These are phyloP conservation scores for Didymella segeticola DNA, from an alignment of 2,329 filamentous ascomycete genomes.

Conservation along the genomic window DNA sequence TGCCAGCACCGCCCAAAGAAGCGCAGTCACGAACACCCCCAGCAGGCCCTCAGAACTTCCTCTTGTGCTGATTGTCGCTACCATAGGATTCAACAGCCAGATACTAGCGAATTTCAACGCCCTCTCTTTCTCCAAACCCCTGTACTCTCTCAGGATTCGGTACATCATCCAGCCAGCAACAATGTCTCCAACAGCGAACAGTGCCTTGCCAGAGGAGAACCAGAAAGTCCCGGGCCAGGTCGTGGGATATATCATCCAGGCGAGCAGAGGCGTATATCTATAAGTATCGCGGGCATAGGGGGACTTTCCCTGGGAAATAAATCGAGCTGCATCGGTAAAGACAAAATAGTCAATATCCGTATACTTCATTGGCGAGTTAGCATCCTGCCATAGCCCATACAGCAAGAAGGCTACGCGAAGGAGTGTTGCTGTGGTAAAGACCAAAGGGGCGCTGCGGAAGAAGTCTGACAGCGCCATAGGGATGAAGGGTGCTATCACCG, in stretches of 20 bases:
- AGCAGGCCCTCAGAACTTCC: conserved; percentile 93
- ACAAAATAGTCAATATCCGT: conserved; percentile 99
- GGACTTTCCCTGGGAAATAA: conserved; percentile 69
- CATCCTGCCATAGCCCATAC: conserved; percentile 93
- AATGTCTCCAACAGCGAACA: conserved; percentile 86
- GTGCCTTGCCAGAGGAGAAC: conserved; percentile 85
- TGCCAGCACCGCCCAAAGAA: conserved; percentile 81
- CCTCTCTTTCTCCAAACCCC: conserved; percentile 43
- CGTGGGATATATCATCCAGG: conserved; percentile 88
- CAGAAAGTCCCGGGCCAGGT: conserved; percentile 64
- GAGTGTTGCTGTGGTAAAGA: conserved; percentile 58
- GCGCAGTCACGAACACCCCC: conserved; percentile 79
- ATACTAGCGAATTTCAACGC: conserved; percentile 82
- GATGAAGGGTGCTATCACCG: neutral
- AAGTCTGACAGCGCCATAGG: conserved; percentile 40
- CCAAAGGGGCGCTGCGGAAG: conserved; percentile 43
- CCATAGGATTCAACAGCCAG: conserved; percentile 98
- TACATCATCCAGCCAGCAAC: conserved; percentile 81
- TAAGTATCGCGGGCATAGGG: conserved; percentile 94
- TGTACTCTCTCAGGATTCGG: conserved; percentile 56
- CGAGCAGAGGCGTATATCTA: conserved; percentile 91
- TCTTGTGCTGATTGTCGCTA: conserved; percentile 92
- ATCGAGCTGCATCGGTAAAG: conserved; percentile 93
- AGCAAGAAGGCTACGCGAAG: conserved; percentile 78
- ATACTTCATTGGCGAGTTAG: conserved; percentile 91